Percentiles rank a stretch among this genome's conserved stretches.
phyloP scores from a whole-genome alignment of 345 rosid species.

The Gossypium australe region DNA sequence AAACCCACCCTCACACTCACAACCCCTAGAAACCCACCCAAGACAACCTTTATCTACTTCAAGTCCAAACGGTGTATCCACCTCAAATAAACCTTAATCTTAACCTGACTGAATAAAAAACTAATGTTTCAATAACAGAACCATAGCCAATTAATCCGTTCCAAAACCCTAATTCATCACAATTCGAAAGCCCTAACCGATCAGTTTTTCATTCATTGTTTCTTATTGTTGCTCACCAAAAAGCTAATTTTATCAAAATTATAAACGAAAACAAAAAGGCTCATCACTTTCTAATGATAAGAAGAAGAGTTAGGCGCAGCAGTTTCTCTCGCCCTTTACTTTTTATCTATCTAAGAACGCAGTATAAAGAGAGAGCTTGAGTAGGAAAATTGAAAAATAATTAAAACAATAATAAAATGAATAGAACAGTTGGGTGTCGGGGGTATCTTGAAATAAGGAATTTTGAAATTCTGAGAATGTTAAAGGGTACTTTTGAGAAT shows the following conservation, averaged over 20 bases:
- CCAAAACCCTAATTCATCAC: background rate
- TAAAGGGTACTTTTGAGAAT: slow-evolving; percentile 28
- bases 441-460: background rate
- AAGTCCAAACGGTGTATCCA: background rate
- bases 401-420: background rate
- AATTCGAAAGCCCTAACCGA: slow-evolving; percentile 4
- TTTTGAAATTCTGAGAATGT: slow-evolving; percentile 20
- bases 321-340: background rate
- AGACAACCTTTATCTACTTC: slow-evolving; percentile 24
- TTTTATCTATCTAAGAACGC: background rate
- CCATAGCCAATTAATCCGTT: slow-evolving; percentile 17
- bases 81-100: background rate
- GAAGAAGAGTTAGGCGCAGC: background rate
- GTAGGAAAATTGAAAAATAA: slow-evolving; percentile 7
- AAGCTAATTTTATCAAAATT: slow-evolving; percentile 5
- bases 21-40: slow-evolving; percentile 37
- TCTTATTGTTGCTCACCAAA: background rate
- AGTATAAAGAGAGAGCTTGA: slow-evolving; percentile 6
- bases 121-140: background rate
- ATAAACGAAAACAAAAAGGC: background rate
- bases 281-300: background rate
- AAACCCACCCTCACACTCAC: slow-evolving; percentile 12
- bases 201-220: background rate
- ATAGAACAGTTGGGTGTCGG: background rate
- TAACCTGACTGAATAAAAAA: background rate